These are phyloP conservation scores for Serendipita sp. DNA, from an alignment of 768 basidiomycete species.

Conservation along the genomic window DNA sequence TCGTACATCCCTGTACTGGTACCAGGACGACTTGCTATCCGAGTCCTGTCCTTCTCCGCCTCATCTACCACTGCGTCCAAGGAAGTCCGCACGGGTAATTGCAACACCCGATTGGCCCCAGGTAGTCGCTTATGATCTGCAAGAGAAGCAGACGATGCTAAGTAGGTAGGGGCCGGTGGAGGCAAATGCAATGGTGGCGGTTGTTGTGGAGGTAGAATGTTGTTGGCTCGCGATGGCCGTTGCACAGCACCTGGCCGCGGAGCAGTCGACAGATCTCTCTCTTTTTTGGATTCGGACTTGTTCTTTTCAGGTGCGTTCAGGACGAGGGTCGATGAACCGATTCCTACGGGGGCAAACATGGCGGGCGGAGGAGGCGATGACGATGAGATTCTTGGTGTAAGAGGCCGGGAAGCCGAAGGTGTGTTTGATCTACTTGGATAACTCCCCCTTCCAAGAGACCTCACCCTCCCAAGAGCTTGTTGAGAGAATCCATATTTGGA, in stretches of 20 bases:
- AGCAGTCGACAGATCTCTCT: neutral
- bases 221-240: neutral
- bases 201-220: neutral
- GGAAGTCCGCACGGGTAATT: too few relatives aligned
- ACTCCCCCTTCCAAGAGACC: neutral
- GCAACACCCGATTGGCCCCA: neutral
- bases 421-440: neutral
- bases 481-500: neutral
- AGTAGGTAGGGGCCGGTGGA: neutral
- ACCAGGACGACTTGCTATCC: neutral
- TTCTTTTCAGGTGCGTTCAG: neutral
- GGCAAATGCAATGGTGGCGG: neutral
- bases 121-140: neutral
- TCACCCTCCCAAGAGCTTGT: neutral
- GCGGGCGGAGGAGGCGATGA: neutral
- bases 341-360: neutral
- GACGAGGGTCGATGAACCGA: neutral
- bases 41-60: neutral
- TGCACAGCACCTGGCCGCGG: neutral
- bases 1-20: neutral
- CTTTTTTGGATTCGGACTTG: neutral
- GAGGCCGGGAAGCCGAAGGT: neutral
- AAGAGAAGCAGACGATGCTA: neutral
- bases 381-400: neutral
- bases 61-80: neutral